Evolutionary conservation across 352 stramenopile genomes (phyloP), one percentile per base, ranked within the genome.

Genomic region (Phytophthora foliorum): DNA sequence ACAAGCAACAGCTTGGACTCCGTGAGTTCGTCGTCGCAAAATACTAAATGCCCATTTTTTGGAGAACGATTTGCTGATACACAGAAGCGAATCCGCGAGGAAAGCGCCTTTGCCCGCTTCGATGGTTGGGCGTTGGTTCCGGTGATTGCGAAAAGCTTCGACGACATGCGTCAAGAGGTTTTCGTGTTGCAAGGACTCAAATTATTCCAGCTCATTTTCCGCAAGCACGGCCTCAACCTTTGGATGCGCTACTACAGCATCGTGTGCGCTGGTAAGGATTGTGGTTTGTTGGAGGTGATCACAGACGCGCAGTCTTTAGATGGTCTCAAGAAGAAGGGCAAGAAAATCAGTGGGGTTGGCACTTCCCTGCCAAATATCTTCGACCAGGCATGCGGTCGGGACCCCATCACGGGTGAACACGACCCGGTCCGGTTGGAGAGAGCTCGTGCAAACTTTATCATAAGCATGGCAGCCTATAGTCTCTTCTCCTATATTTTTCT

Each of bases 81-180:
- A 59, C 90, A 93, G 63, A 82, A 84, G 17, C 86, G 95, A 16
- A 84, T 98, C 32, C 82, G 82, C 24, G 73, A 81, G 25, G 75
- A 85, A 44, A 98, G 92, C 63, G 60, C 61, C 2, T 91, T 87
- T 56, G 71, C 84, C 36, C 75, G 78, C 3, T 83, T 81, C 41
- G 75, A 88, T 10, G 92, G 89, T 17, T 98, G 91, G 90, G 86
- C 97, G 48, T 70, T 98, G 22, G 70, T 89, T 53, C 86, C 88
- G 16, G 90, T 98, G 31, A 99, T 99, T 74, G 94, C 98, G 4
- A 99, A 99, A 77, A 98, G 92, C 21, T 98, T 99, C 62, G 97
- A 99, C 73, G 97, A 99, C 76, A 89, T 99, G 75, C 82, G 97
- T 6, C 97, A 99, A 77, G 97, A 99, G 67, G 93, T 98, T 8